Evolutionary conservation across 2,329 filamentous ascomycete genomes (phyloP).

Genomic region (Cytospora piceicola): DNA sequence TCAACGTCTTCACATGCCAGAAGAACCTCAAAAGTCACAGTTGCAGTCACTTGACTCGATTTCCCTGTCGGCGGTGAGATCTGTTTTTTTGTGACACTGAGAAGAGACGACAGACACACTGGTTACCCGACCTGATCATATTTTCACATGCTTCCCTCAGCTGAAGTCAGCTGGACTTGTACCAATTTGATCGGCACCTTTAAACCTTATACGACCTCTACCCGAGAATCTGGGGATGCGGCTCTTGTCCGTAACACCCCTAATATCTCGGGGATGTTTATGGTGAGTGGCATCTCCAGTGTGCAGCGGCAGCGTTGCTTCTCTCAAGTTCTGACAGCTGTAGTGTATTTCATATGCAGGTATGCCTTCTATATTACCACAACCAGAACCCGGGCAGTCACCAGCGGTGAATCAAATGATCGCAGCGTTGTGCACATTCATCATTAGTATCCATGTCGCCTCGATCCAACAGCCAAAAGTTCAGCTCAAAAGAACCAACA

Average conservation of each 20-base stretch:
- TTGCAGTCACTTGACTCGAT: neutral
- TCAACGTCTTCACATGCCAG: slow-evolving; percentile 5
- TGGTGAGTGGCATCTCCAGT: no score
- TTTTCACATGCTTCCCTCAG: neutral
- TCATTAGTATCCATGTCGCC: neutral
- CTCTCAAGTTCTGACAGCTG: no score
- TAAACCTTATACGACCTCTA: no score
- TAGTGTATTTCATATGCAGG: no score
- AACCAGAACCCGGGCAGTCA: no score
- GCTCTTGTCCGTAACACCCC: neutral
- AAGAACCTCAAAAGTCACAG: neutral
- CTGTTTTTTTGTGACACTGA: neutral
- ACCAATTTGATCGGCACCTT: neutral
- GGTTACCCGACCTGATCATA: no score
- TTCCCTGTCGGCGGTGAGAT: neutral
- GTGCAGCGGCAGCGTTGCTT: no score
- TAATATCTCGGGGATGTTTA: neutral
- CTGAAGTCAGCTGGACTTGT: neutral
- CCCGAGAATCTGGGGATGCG: neutral
- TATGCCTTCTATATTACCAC: no score
- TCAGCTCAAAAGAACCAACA: neutral
- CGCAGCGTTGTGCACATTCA: neutral
- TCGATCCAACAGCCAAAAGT: neutral
- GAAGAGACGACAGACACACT: neutral
- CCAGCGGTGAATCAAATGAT: no score